Percentiles rank a stretch among this genome's conserved stretches.
phyloP scores from a whole-genome alignment of 345 rosid species.

The Lepidium aucheri region DNA sequence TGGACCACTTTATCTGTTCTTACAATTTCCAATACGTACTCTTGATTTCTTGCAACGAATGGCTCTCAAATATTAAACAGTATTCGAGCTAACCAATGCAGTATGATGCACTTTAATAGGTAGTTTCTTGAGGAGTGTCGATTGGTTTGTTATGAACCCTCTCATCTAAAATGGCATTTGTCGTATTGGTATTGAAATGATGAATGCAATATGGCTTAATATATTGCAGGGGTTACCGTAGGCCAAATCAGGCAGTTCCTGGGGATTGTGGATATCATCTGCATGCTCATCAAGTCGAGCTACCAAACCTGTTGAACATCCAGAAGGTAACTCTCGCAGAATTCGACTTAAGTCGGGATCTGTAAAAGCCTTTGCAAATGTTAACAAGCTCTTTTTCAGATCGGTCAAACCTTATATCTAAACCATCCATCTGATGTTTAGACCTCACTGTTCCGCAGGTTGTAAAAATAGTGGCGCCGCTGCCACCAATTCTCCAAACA shows the following conservation, averaged over 20 bases:
- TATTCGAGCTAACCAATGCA: neutral
- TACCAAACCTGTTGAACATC: constrained; percentile 45
- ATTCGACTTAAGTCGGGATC: neutral
- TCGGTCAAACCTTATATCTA: neutral
- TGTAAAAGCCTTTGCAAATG: neutral
- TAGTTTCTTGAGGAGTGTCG: neutral
- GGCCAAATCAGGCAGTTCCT: constrained; percentile 62
- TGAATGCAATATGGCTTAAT: neutral
- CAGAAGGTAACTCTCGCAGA: constrained; percentile 35
- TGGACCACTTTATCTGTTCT: neutral
- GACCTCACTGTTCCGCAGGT: constrained; percentile 29
- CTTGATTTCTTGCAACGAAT: neutral
- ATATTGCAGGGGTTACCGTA: constrained; percentile 55
- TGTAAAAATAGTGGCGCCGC: constrained; percentile 45
- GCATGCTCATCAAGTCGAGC: constrained; percentile 64
- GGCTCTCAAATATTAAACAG: neutral
- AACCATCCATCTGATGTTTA: neutral
- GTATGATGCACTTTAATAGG: neutral
- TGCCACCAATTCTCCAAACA: constrained; percentile 45
- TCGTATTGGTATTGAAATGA: neutral
- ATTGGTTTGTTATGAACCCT: neutral
- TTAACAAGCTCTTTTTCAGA: neutral
- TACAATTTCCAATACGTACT: neutral
- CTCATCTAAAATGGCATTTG: neutral
- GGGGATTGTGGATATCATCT: constrained; percentile 85